Base-by-base conservation (phyloP, 2,329 filamentous ascomycete genomes). In the Clarireedia hainanense region DNA sequence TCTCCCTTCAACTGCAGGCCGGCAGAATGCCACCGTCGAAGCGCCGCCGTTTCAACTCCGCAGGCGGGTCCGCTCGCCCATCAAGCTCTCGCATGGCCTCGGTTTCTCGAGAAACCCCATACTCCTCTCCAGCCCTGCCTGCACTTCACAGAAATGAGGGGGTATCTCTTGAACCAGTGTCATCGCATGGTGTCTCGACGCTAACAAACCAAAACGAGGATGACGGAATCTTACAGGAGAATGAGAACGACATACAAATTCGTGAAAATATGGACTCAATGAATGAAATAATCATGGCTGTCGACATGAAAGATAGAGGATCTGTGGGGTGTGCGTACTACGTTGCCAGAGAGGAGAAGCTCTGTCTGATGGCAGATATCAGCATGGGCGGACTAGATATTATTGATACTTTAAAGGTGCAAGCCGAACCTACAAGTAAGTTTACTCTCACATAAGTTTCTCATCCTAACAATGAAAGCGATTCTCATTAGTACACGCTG, bases 251-350 rank as follows among this genome's bases (percentile, higher is more conserved):
- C 27, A 63, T 65, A 40, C 64, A 68, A 46, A 62, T 66, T 30
- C 65, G 66, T 5, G 70, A 72, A 50, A 70, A 75, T 37, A 73
- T 76, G 37, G 81, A 85, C 55, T 67, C 73, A 0, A 67, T 84
- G 39, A 79, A 81, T 55, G 88, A 94, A 66, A 72, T 90, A 26
- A 79, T 95, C 57, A 89, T 95, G 83, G 88, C 89, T 0, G 74
- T 96, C 24, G 84, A 95, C 57, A 76, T 92, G 68, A 83, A 79
- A 59, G 79, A 84, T n/a, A 79, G 81, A 30, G 83, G 80, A 0
- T 84, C 79, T 0, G 76, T 96, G 17, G 92, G 92, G 0, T 96
- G 91, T 69, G 86, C 89, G 47, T 95, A 92, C 67, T 96, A 92
- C 67, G 75, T 85, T 47, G 83, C 85, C 5, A 73, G 78, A 26